Conservation (phyloP, 2,329 filamentous ascomycete species). For the Trichoderma koningii region DNA sequence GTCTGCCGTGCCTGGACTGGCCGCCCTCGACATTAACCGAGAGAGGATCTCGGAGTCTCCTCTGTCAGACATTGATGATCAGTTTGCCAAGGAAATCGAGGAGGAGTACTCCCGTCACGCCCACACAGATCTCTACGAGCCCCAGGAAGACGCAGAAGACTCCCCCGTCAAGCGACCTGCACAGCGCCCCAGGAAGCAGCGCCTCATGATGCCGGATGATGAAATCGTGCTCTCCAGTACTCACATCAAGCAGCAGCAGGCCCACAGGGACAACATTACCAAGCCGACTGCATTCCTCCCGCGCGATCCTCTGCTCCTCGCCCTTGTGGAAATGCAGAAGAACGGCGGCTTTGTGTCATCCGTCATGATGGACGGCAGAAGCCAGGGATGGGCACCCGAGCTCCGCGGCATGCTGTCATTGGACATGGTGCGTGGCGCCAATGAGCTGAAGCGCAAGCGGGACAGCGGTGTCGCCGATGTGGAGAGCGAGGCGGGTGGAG, state of each 20-base stretch:
- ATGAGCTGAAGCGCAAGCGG: constrained; percentile 89
- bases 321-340: constrained; percentile 88
- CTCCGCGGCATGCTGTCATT: constrained; percentile 89
- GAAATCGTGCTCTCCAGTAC: constrained; percentile 74
- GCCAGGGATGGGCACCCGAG: constrained; percentile 85
- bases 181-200: constrained; percentile 74
- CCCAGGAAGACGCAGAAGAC: constrained; percentile 57
- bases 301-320: constrained; percentile 81
- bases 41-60: constrained; percentile 69
- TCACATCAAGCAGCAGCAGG: constrained; percentile 83
- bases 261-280: constrained; percentile 82
- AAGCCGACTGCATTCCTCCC: constrained; percentile 82
- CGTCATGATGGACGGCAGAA: constrained; percentile 79
- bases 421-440: constrained; percentile 72
- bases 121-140: constrained; percentile 63
- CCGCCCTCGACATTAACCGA: constrained; percentile 53
- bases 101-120: constrained; percentile 57
- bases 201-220: constrained; percentile 77
- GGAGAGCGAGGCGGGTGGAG: constrained; percentile 63
- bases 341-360: constrained; percentile 86
- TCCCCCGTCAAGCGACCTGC: constrained; percentile 67
- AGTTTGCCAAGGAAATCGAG: constrained; percentile 61
- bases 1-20: constrained; percentile 55
- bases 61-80: constrained; percentile 69
- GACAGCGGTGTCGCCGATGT: constrained; percentile 84